Percentiles rank a stretch among this genome's conserved stretches.
Conservation (phyloP, 2,329 filamentous ascomycete species). For the Fusarium buharicum region DNA sequence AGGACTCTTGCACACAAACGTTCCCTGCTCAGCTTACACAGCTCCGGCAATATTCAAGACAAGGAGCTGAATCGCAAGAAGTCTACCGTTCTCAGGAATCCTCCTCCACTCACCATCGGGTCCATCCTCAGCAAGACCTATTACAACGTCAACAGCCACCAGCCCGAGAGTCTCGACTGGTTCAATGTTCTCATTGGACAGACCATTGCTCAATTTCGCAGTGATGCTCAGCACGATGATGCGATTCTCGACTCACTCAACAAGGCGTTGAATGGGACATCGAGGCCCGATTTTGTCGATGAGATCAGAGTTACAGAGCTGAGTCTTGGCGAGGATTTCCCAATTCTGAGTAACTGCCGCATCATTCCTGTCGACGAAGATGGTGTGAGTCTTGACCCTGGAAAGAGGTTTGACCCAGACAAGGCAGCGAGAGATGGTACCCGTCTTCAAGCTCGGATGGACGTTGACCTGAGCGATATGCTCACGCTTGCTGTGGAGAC, state of each 20-base stretch:
- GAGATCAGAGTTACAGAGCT: slow-evolving; percentile 95
- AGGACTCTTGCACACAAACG: slow-evolving; percentile 80
- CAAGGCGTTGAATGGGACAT: slow-evolving; percentile 85
- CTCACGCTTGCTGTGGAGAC: slow-evolving; percentile 96
- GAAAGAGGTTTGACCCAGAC: slow-evolving; percentile 62
- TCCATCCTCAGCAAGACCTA: slow-evolving; percentile 97
- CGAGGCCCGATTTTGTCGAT: slow-evolving; percentile 90
- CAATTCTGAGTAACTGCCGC: slow-evolving; percentile 97
- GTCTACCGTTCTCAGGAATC: slow-evolving; percentile 77
- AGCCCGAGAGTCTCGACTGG: slow-evolving; percentile 97
- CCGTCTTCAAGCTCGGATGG: slow-evolving; percentile 91
- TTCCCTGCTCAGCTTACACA: slow-evolving; percentile 72
- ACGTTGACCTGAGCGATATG: slow-evolving; percentile 95
- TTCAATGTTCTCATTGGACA: slow-evolving; percentile 98
- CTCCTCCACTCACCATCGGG: slow-evolving; percentile 84
- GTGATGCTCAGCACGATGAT: slow-evolving; percentile 90
- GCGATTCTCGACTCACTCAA: slow-evolving; percentile 88
- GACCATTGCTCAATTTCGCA: slow-evolving; percentile 93
- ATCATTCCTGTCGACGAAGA: slow-evolving; percentile 92
- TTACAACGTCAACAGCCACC: slow-evolving; percentile 94
- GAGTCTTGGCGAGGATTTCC: slow-evolving; percentile 94
- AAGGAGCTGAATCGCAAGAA: slow-evolving; percentile 69
- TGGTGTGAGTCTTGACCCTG: slow-evolving; percentile 66
- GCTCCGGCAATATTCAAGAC: slow-evolving; percentile 54
- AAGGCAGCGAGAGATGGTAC: slow-evolving; percentile 71